Evolutionary conservation across 148 eudicot species (phyloP), one percentile per base, ranked within the genome.

Genomic region (Tetragonia tetragonoides): DNA sequence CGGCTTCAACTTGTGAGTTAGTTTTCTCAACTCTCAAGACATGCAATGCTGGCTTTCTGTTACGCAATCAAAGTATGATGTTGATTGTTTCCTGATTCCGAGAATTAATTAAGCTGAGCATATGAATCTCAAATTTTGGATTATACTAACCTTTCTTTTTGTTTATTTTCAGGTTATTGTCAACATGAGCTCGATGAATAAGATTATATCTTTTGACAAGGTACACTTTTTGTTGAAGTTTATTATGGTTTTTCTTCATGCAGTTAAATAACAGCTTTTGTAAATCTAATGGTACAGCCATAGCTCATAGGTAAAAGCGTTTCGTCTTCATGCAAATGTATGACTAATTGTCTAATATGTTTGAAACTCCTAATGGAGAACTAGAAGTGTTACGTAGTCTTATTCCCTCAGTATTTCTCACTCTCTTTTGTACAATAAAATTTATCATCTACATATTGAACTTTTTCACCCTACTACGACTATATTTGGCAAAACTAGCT

Each of bases 191-290:
- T 80, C 79, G 63, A 95, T 95, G 97, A 89, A 87, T 77, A 88
- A 87, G 75, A 84, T 93, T 78, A 77, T 95, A 74, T 91, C 97
- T 56, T 91, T 95, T 75, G 97, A 95, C 84, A 87, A 93, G 97
- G 99, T 92, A 90, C 64, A 41, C 69, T 11, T 41, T 42, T 73
- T 67, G 7, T 66, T 66, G 5, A 51, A 18, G n/a, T 77, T 10
- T 54, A 15, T 34, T 66, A 18, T 61, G 23, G 0, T 28, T 28
- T 28, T 28, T 28, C 34, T 28, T 59, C 21, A 38, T 59, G 63
- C 60, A 72, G 15, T 56, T 57, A 34, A 38, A 16, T 23, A 71
- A 71, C 41, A 23, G 14, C 38, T 23, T 3, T 49, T 71, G 16
- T 51, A 21, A 10, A 17, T 56, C 21, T 20, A 46, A 23, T 54